Conservation (phyloP, 305 asterid species). For the Solanum hybrid region DNA sequence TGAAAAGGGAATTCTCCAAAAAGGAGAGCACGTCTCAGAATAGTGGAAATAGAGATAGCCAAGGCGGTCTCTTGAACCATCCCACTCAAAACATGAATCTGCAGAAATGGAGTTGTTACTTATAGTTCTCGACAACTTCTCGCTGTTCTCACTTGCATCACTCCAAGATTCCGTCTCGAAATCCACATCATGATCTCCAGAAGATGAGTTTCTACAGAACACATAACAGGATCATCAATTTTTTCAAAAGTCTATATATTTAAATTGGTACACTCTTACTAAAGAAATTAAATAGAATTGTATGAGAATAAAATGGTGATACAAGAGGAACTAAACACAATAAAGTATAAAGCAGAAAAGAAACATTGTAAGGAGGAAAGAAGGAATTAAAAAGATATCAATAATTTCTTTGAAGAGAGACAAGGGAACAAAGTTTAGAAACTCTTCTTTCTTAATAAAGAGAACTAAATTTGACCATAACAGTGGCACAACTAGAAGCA, state of each 20-base stretch:
- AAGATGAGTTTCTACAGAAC: neutral
- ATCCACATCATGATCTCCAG: neutral
- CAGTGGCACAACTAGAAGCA: neutral
- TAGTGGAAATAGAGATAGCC: conserved; percentile 21
- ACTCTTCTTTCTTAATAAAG: neutral
- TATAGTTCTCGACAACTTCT: neutral
- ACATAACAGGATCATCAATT: neutral
- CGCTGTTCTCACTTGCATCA: conserved; percentile 7
- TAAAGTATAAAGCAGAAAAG: too few relatives aligned
- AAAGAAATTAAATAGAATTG: neutral
- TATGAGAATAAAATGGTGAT: neutral
- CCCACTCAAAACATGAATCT: neutral
- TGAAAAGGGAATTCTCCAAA: conserved; percentile 21
- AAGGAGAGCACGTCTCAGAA: conserved; percentile 21
- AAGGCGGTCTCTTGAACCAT: neutral
- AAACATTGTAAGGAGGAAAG: neutral
- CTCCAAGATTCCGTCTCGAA: conserved; percentile 6
- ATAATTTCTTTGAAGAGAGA: neutral
- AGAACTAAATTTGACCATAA: neutral
- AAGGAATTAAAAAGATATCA: neutral
- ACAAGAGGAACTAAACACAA: neutral
- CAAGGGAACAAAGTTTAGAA: neutral
- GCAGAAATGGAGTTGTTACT: conserved; percentile 8
- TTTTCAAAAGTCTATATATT: neutral
- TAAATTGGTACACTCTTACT: neutral